Evolutionary conservation across 2,329 filamentous ascomycete species (phyloP).

Genomic region (Venturia pyrina): DNA sequence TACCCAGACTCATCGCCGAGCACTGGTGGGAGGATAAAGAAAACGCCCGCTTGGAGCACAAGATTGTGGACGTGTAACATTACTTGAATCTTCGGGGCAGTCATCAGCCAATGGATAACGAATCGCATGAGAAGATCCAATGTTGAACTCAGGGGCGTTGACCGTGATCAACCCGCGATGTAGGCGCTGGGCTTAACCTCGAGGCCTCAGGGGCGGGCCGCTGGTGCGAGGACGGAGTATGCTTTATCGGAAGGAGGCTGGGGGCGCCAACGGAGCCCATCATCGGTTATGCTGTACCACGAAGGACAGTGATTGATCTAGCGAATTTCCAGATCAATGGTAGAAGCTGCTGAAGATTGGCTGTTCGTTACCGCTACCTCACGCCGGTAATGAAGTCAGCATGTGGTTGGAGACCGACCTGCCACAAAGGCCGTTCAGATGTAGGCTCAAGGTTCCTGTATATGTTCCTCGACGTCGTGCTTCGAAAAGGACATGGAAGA

Average conservation of each 20-base stretch:
- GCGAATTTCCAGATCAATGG: background rate
- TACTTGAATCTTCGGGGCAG: background rate
- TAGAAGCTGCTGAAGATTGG: background rate
- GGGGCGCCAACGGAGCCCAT: background rate
- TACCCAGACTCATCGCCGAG: background rate
- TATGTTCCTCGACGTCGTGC: background rate
- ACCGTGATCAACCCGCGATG: background rate
- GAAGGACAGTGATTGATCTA: background rate
- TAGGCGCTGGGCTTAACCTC: background rate
- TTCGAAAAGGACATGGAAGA: background rate
- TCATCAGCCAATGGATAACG: background rate
- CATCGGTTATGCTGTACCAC: background rate
- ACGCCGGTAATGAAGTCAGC: background rate
- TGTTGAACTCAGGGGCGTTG: background rate
- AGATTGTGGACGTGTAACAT: background rate
- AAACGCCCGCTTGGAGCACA: background rate
- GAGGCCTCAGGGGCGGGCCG: constrained; percentile 1
- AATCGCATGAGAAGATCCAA: background rate
- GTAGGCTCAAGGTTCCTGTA: background rate
- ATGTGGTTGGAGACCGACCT: background rate
- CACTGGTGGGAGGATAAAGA: background rate
- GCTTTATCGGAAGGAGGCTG: background rate
- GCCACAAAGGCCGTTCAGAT: too few species aligned
- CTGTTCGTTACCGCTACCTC: background rate
- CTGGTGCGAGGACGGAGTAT: background rate